phyloP scores from a whole-genome alignment of 257 asterid genomes.

The Forsythia viridissima region DNA sequence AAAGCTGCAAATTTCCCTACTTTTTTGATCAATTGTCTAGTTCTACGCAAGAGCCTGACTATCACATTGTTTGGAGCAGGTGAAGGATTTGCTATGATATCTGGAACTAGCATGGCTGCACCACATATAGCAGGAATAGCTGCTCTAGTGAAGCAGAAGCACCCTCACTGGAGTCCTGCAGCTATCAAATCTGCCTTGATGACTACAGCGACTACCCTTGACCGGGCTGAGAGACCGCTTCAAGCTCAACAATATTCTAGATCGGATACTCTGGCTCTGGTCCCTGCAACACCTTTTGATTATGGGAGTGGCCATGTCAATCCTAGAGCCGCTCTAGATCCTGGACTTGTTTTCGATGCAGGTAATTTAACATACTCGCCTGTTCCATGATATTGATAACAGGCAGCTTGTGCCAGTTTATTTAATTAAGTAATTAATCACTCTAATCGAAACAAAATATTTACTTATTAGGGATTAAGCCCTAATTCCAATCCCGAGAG shows the following conservation, averaged over 20 bases:
- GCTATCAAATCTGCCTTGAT: slow-evolving; percentile 85
- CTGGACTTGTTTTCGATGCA: slow-evolving; percentile 79
- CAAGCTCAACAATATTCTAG: slow-evolving; percentile 79
- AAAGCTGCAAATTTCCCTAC: background rate
- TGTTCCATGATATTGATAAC: background rate
- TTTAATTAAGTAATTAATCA: background rate
- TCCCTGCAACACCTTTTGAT: slow-evolving; percentile 81
- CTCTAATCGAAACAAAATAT: background rate
- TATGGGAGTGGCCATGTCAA: slow-evolving; percentile 89
- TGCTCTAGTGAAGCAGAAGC: slow-evolving; percentile 79
- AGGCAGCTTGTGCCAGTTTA: background rate
- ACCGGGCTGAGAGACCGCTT: slow-evolving; percentile 81
- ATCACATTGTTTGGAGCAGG: slow-evolving; percentile 49
- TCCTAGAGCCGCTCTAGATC: slow-evolving; percentile 91
- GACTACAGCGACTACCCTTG: slow-evolving; percentile 77
- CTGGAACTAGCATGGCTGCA: slow-evolving; percentile 96
- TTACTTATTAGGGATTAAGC: background rate
- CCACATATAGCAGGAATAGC: slow-evolving; percentile 94
- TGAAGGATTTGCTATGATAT: slow-evolving; percentile 84
- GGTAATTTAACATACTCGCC: slow-evolving; percentile 34
- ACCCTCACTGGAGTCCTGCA: slow-evolving; percentile 91
- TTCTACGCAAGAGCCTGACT: background rate
- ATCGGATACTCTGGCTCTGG: slow-evolving; percentile 62
- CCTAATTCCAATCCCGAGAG: background rate
- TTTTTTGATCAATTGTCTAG: background rate